These are phyloP conservation scores for Monosporascus cannonballus DNA, from an alignment of 2,329 filamentous ascomycete genomes.

Conservation along the genomic window DNA sequence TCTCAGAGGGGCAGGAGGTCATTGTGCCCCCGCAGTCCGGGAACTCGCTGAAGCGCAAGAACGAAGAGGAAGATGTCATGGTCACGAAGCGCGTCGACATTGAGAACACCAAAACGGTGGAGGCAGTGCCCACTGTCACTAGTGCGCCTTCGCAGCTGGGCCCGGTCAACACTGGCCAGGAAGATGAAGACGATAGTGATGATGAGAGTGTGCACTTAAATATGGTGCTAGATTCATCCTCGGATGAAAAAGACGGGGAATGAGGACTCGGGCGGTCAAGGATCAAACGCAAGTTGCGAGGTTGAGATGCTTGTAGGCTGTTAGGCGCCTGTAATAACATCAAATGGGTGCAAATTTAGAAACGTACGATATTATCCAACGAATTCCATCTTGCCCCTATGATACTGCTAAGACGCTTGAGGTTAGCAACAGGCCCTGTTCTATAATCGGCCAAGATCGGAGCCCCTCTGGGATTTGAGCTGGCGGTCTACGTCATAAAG, in stretches of 20 bases:
- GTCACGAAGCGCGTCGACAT: conserved; percentile 34
- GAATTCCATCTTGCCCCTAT: no score
- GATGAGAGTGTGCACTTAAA: conserved; percentile 54
- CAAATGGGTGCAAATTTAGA: no score
- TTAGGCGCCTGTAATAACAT: conserved; percentile 4
- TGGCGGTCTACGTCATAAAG: not conserved
- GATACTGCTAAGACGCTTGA: no score
- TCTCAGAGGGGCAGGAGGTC: conserved; percentile 9
- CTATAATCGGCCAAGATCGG: not conserved
- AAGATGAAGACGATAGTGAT: conserved; percentile 37
- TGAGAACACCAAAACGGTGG: conserved; percentile 16
- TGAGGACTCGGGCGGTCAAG: not conserved
- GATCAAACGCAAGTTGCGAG: no score
- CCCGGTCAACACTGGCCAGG: conserved; percentile 8
- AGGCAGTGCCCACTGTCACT: conserved; percentile 4
- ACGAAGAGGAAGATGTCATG: conserved; percentile 28
- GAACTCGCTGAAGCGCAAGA: conserved; percentile 36
- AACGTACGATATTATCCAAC: no score
- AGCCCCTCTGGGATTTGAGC: not conserved
- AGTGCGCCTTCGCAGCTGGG: conserved; percentile 5
- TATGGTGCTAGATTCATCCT: conserved; percentile 46
- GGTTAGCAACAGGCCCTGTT: no score
- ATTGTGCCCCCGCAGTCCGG: conserved; percentile 5
- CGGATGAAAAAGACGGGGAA: conserved; percentile 30
- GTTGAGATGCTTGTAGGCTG: not conserved